Base-by-base conservation (phyloP, 179 eudicot genomes). In the Spinacia oleracea region DNA sequence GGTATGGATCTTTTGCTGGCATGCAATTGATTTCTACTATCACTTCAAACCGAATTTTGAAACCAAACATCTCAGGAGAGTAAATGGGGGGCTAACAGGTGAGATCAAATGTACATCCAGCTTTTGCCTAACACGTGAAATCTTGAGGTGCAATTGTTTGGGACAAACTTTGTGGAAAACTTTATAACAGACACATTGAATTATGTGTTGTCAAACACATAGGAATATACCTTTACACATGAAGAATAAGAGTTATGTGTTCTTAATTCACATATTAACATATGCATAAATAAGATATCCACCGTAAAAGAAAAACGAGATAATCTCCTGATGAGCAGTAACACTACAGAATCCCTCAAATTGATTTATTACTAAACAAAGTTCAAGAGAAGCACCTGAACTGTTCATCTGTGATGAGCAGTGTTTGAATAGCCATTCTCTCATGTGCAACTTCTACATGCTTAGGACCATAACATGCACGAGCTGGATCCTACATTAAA, bases 391-490 rank as follows among this genome's bases (percentile, higher is more conserved):
- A 45, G 38, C 6, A 94, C 98, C 96, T 93, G 86, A 95, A 95
- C 51, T 91, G 87, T 79, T 91, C 97, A 73, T 95, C 98, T 25
- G 98, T 95, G 74, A 95, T 81, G 58, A 95, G 98, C 70, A 95
- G 91, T 66, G 98, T 95, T 80, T 93, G 98, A 31, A 95, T 81
- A 77, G 98, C 97, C 98, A 95, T 95, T 80, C 97, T 83, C 77
- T 95, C 98, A 76, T 95, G 97, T 73, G 98, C 98, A 81, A 91
- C 97, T 82, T 95, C 98, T 77, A 95, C 98, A 74, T 95, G 98
- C 86, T 91, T 95, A 35, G 98, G 98, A 69, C 98, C 98, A 87
- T 95, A 95, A 90, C 98, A 95, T 76, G 97, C 97, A 84, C 98
- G 97, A 76, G 76, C 81, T 74, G 98, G 89, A 80, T 91, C 96